Base-by-base conservation (phyloP, 2,329 filamentous ascomycete species). In the Fusarium begoniae region DNA sequence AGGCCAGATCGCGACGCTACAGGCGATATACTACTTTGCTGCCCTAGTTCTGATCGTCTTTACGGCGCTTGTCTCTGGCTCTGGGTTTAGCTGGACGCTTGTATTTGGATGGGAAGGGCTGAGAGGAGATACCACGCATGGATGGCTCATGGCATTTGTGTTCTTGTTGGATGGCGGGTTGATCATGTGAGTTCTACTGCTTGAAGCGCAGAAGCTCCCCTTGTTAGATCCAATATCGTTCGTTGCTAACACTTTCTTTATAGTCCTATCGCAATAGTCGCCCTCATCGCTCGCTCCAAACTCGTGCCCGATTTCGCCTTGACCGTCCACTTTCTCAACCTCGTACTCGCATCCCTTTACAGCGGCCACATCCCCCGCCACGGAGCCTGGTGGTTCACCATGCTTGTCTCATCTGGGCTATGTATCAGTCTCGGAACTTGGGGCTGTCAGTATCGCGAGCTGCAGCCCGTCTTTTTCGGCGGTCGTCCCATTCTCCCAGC, bases 231-330 rank as follows among this genome's bases (percentile, higher is more conserved):
- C 32, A 28, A n/a, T 10, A 48, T 26, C n/a, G 18, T 63, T 41
- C 20, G 20, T 59, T 65, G n/a, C 72, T 74, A 47, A 78, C 61
- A 40, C 26, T 32, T 8, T 57, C 26, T 32, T 8, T 56, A 22
- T 26, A 98, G 96, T 80, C 90, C 94, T 47, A 90, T 97, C 66
- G 93, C 94, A 47, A 92, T 98, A 66, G 90, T 98, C 57, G 84
- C 96, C 61, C 86, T 98, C 66, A 90, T 99, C 75, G 91, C 92
- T 26, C 94, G 96, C 71, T 96, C 93, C 54, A 98, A 98, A 82
- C 92, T 98, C 69, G 93, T 98, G 57, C 94, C 94, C 75, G 96
- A 99, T 84, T 99, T 98, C 82, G 94, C 94, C 38, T 86, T 98
- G 30, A 98, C 96, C 6, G 89, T 98, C 24, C 94, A 97, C 84